These are phyloP conservation scores for Elsinoe fawcettii DNA, from an alignment of 2,329 filamentous ascomycete genomes.

Conservation along the genomic window DNA sequence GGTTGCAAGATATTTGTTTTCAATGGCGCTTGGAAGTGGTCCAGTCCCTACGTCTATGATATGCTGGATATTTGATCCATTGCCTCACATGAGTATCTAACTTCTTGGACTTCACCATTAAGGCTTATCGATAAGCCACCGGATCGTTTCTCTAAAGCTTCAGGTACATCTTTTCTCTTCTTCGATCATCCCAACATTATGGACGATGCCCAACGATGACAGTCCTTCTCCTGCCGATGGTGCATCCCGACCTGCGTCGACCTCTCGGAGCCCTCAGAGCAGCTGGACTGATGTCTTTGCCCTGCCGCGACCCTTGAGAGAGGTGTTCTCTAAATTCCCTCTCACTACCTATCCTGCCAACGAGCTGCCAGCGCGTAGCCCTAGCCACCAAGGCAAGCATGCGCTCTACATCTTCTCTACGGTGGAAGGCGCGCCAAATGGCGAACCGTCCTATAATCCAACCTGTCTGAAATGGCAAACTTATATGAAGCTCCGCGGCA, in stretches of 20 bases:
- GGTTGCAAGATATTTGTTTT: too few relatives aligned
- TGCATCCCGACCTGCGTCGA: conserved; percentile 1
- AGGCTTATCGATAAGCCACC: not conserved
- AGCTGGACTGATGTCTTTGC: conserved; percentile 35
- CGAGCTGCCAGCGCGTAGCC: conserved; percentile 59
- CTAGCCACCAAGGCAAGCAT: conserved; percentile 40
- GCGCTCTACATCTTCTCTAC: conserved; percentile 72
- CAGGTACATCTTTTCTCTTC: not conserved
- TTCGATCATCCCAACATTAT: conserved; percentile 11
- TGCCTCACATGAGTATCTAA: too few relatives aligned
- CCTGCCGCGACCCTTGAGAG: conserved; percentile 68
- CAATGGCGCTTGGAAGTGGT: too few relatives aligned
- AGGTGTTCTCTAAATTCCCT: conserved; percentile 78
- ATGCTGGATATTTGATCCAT: too few relatives aligned
- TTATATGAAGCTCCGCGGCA: conserved; percentile 67
- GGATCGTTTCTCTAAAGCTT: not conserved
- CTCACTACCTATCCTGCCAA: conserved; percentile 68
- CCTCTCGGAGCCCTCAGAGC: conserved; percentile 15
- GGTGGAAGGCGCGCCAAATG: conserved; percentile 51
- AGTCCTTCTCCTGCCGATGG: conserved; percentile 3
- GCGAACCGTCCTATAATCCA: conserved; percentile 77
- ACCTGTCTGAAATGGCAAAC: conserved; percentile 96
- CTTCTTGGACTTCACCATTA: too few relatives aligned
- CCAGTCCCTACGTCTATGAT: too few relatives aligned
- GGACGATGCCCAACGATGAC: conserved; percentile 24